Percentiles rank a stretch among this genome's conserved stretches.
These are phyloP conservation scores for Suillus plorans DNA, from an alignment of 768 basidiomycete genomes.

Conservation along the genomic window DNA sequence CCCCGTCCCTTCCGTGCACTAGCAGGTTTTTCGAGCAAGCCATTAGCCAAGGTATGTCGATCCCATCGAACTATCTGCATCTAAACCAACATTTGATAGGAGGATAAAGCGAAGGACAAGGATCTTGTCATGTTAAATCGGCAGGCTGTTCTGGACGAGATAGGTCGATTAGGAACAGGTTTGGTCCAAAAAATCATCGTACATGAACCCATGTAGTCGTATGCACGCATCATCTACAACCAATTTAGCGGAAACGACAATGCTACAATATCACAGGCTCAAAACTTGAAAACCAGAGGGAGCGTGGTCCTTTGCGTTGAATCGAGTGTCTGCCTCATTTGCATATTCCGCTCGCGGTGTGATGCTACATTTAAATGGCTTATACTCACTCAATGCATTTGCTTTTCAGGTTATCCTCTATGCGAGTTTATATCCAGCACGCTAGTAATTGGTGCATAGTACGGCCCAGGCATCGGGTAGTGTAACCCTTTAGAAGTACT, in stretches of 20 bases:
- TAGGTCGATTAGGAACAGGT: conserved; percentile 72
- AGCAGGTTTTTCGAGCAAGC: conserved; percentile 75
- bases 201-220: conserved; percentile 9
- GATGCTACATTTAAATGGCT: no score
- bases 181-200: conserved; percentile 51
- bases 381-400: neutral
- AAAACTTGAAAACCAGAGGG: neutral
- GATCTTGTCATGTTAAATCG: conserved; percentile 67
- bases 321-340: neutral
- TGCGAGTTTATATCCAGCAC: neutral
- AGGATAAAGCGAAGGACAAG: conserved; percentile 47
- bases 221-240: neutral
- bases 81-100: conserved; percentile 16
- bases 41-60: conserved; percentile 37
- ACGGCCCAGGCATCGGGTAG: neutral
- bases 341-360: no score
- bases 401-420: neutral
- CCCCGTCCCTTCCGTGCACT: conserved; percentile 76
- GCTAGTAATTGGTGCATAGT: neutral
- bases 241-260: neutral
- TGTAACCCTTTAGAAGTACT: no score
- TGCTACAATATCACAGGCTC: neutral
- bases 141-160: conserved; percentile 65
- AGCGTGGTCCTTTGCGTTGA: neutral
- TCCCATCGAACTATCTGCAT: neutral